phyloP scores from a whole-genome alignment of 768 basidiomycete genomes.

The Phanerochaete carnosa region DNA sequence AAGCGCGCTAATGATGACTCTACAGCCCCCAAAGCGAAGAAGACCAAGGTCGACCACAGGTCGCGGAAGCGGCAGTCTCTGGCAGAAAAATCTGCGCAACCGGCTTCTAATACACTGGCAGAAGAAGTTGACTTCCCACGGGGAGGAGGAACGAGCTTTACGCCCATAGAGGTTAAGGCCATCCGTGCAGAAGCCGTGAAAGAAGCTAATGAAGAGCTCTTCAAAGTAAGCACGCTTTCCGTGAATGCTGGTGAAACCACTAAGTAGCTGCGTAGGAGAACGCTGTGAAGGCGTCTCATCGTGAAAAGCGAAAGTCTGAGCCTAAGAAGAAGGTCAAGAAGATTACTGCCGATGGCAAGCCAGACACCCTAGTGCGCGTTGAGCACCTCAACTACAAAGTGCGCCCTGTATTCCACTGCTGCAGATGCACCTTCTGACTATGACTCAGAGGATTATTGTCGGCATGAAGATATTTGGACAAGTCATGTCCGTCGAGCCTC shows the following conservation, averaged over 20 bases:
- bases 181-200: slow-evolving; percentile 79
- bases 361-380: slow-evolving; percentile 57
- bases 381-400: slow-evolving; percentile 96
- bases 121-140: slow-evolving; percentile 94
- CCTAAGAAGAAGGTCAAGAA: slow-evolving; percentile 28
- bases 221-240: slow-evolving; percentile 43
- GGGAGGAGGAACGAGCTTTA: slow-evolving; percentile 88
- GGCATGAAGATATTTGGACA: slow-evolving; percentile 92
- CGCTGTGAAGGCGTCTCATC: slow-evolving; percentile 40
- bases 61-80: slow-evolving; percentile 23
- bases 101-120: slow-evolving; percentile 37
- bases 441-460: slow-evolving; percentile 60
- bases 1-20: slow-evolving; percentile 64
- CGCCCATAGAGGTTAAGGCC: slow-evolving; percentile 84
- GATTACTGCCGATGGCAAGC: slow-evolving; percentile 36
- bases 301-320: slow-evolving; percentile 49
- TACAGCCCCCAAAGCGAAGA: slow-evolving; percentile 53
- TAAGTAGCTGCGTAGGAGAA: slow-evolving; percentile 17
- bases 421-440: slow-evolving; percentile 6
- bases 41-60: slow-evolving; percentile 45
- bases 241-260: background rate
- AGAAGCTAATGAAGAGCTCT: slow-evolving; percentile 81
- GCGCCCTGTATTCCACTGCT: slow-evolving; percentile 7
- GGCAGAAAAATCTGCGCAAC: slow-evolving; percentile 27
- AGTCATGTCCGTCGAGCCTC: slow-evolving; percentile 80